phyloP scores from a whole-genome alignment of 331 rosid genomes.

The Rhamnella rubrinervis region DNA sequence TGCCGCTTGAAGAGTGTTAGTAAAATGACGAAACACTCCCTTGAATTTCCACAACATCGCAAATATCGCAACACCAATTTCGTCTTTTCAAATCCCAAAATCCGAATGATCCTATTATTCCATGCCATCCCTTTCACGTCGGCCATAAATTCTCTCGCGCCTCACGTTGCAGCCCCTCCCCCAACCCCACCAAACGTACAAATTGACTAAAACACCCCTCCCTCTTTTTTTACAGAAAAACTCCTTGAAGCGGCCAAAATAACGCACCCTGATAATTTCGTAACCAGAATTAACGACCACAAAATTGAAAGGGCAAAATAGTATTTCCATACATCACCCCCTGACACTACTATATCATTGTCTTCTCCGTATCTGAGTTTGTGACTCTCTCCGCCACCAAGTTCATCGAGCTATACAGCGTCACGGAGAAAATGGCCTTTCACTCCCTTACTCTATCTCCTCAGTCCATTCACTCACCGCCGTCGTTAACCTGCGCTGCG shows the following conservation, averaged over 20 bases:
- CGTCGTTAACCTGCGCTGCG: conserved; percentile 34
- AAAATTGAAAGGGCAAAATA: conserved; percentile 6
- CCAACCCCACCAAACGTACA: neutral
- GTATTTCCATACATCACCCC: neutral
- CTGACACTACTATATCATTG: too few relatives aligned
- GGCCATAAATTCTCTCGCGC: neutral
- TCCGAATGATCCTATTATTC: neutral
- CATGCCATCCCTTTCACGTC: neutral
- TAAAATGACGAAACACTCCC: neutral
- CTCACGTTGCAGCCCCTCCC: neutral
- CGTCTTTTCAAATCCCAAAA: neutral
- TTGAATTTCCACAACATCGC: neutral
- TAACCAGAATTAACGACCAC: neutral
- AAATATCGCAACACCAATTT: neutral
- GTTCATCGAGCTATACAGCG: too few relatives aligned
- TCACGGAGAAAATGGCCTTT: conserved; percentile 44
- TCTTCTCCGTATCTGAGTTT: too few relatives aligned
- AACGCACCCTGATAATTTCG: neutral
- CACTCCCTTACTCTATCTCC: conserved; percentile 41
- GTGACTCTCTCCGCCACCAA: too few relatives aligned
- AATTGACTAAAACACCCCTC: conserved; percentile 3
- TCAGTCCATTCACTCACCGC: conserved; percentile 35
- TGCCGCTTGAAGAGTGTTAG: neutral
- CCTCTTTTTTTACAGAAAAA: neutral
- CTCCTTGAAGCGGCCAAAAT: conserved; percentile 10